Percentiles rank a stretch among this genome's conserved stretches.
Evolutionary conservation across 352 stramenopile genomes (phyloP).

Genomic region (Plasmopara halstedii): DNA sequence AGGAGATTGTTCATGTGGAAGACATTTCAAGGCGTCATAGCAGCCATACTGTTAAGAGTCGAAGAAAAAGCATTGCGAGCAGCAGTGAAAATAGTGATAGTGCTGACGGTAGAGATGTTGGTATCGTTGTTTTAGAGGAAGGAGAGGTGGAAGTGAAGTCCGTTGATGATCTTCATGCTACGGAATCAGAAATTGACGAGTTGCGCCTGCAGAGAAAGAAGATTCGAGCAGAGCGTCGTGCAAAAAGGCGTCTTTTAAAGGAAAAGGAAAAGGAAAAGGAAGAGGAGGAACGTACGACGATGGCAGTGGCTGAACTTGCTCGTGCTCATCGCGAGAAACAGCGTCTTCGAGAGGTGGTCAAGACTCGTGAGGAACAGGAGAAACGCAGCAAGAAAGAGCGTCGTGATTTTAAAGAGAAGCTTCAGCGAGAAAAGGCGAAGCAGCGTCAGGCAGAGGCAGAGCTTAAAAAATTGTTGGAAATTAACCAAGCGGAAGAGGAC

Average conservation of each 20-base stretch:
- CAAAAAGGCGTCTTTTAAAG: conserved; percentile 27
- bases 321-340: conserved; percentile 31
- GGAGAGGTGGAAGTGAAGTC: conserved; percentile 1
- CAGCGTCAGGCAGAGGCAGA: conserved; percentile 33
- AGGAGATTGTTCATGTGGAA: conserved; percentile 7
- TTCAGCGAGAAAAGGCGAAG: conserved; percentile 32
- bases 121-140: conserved; percentile 15
- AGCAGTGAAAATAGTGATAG: conserved; percentile 16
- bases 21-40: conserved; percentile 19
- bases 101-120: conserved; percentile 6
- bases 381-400: conserved; percentile 37
- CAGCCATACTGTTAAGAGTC: conserved; percentile 14
- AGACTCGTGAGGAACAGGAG: conserved; percentile 27
- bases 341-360: conserved; percentile 31
- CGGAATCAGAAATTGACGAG: conserved; percentile 19
- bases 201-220: conserved; percentile 28
- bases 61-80: conserved; percentile 27
- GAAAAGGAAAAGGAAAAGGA: conserved; percentile 18
- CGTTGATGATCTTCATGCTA: neutral
- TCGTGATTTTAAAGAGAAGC: conserved; percentile 29
- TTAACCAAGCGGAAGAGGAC: conserved; percentile 36
- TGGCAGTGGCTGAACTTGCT: conserved; percentile 30
- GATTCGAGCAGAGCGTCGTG: conserved; percentile 29
- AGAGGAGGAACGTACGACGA: conserved; percentile 28
- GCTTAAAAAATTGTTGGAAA: conserved; percentile 25